A percentile compares a stretch with the other conserved stretches of the same genome.
phyloP scores from a whole-genome alignment of 805 yeast species.

The Lipomyces japonicus region DNA sequence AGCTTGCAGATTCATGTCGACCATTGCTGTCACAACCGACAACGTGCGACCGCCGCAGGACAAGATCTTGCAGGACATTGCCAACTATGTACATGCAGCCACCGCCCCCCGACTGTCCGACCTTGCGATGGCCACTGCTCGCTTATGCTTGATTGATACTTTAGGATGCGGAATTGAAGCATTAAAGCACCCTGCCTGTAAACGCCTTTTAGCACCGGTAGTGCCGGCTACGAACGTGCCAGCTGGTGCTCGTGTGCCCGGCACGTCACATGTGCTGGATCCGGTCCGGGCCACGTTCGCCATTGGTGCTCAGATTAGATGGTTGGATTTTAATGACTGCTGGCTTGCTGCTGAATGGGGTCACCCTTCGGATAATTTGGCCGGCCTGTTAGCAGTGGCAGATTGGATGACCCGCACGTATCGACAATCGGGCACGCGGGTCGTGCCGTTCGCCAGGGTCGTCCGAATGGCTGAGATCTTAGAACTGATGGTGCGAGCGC shows the following conservation, averaged over 20 bases:
- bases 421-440: slow-evolving; percentile 40
- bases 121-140: no score
- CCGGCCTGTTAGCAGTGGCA: slow-evolving; percentile 57
- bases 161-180: slow-evolving; percentile 61
- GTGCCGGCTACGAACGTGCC: slow-evolving; percentile 56
- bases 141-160: slow-evolving; percentile 53
- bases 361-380: slow-evolving; percentile 60
- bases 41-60: slow-evolving; percentile 54
- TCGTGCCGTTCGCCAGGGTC: slow-evolving; percentile 39
- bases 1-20: no score
- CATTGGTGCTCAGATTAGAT: slow-evolving; percentile 54
- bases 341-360: slow-evolving; percentile 73
- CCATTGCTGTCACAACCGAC: slow-evolving; percentile 38
- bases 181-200: slow-evolving; percentile 50
- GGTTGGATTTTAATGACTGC: slow-evolving; percentile 62
- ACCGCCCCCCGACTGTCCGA: no score
- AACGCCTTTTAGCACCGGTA: slow-evolving; percentile 50
- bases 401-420: slow-evolving; percentile 51
- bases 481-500: slow-evolving; percentile 59
- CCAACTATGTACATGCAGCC: slow-evolving; percentile 51
- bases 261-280: slow-evolving; percentile 50
- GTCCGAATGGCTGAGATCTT: slow-evolving; percentile 51
- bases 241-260: slow-evolving; percentile 53
- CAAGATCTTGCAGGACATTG: slow-evolving; percentile 47
- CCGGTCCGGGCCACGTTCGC: slow-evolving; percentile 59